Evolutionary conservation across 176 grass and related monocot species (phyloP).

Genomic region (Oryza longistaminata): DNA sequence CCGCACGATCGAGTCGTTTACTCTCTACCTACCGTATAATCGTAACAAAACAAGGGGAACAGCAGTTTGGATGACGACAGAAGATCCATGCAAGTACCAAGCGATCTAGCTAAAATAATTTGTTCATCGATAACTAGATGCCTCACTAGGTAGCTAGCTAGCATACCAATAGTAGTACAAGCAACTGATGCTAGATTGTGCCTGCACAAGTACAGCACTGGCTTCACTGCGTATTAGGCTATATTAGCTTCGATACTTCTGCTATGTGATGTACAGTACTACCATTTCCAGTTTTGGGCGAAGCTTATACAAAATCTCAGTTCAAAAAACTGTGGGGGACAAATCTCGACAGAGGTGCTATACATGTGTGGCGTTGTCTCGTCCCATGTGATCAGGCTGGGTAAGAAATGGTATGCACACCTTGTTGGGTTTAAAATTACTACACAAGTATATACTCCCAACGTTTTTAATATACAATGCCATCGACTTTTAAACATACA

Average conservation of each 20-base stretch:
- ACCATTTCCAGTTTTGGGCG: too few relatives aligned
- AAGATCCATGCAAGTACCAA: slow-evolving; percentile 4
- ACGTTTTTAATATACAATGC: too few relatives aligned
- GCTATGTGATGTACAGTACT: too few relatives aligned
- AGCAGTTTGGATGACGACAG: neutral
- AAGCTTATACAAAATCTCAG: neutral
- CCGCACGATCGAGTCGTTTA: neutral
- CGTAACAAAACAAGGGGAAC: neutral
- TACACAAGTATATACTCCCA: too few relatives aligned
- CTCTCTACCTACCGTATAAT: slow-evolving; percentile 20
- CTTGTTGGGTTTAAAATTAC: too few relatives aligned
- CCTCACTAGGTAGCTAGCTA: neutral
- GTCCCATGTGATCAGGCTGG: too few relatives aligned
- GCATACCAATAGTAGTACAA: neutral
- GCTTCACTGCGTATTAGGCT: too few relatives aligned
- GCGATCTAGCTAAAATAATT: neutral
- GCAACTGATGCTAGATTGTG: neutral
- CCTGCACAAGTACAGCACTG: neutral
- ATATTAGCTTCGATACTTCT: neutral
- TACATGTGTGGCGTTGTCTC: neutral
- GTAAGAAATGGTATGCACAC: too few relatives aligned
- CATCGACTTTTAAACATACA: too few relatives aligned
- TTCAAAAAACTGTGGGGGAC: neutral
- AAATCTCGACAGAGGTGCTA: neutral
- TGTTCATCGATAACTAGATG: neutral